A percentile compares a stretch with the other conserved stretches of the same genome.
These are phyloP conservation scores for Gyromitra esculenta DNA, from an alignment of 2,329 filamentous ascomycete species.

Conservation along the genomic window DNA sequence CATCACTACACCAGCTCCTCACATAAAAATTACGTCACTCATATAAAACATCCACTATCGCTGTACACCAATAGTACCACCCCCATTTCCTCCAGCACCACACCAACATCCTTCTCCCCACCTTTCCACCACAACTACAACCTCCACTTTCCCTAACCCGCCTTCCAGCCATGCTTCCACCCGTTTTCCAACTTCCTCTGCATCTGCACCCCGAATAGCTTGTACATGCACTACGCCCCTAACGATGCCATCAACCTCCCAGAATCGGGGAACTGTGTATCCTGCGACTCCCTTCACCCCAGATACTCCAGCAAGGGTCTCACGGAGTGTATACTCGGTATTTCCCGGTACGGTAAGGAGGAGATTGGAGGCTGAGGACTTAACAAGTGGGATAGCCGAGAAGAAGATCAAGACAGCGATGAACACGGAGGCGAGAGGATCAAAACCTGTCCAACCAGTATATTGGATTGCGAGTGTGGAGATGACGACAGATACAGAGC, in stretches of 20 bases:
- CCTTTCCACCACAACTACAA: conserved; percentile 52
- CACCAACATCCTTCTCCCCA: conserved; percentile 55
- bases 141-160: conserved; percentile 50
- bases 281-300: conserved; percentile 83
- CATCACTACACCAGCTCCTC: neutral
- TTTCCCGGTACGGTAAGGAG: conserved; percentile 85
- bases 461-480: conserved; percentile 88
- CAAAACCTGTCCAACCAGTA: conserved; percentile 91
- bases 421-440: conserved; percentile 90
- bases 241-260: conserved; percentile 70
- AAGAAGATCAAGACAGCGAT: conserved; percentile 93
- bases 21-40: conserved; percentile 5
- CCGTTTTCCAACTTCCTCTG: conserved; percentile 42
- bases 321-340: conserved; percentile 86
- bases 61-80: conserved; percentile 21
- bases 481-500: conserved; percentile 91
- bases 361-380: conserved; percentile 81
- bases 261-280: conserved; percentile 89
- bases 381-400: conserved; percentile 89
- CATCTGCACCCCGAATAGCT: conserved; percentile 38
- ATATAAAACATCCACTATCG: neutral
- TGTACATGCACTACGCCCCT: conserved; percentile 54
- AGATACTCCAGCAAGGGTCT: conserved; percentile 82
- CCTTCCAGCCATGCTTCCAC: conserved; percentile 53
- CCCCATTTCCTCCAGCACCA: conserved; percentile 8